Evolutionary conservation across 2,329 filamentous ascomycete genomes (phyloP).

Genomic region (Chaetomium sp.): DNA sequence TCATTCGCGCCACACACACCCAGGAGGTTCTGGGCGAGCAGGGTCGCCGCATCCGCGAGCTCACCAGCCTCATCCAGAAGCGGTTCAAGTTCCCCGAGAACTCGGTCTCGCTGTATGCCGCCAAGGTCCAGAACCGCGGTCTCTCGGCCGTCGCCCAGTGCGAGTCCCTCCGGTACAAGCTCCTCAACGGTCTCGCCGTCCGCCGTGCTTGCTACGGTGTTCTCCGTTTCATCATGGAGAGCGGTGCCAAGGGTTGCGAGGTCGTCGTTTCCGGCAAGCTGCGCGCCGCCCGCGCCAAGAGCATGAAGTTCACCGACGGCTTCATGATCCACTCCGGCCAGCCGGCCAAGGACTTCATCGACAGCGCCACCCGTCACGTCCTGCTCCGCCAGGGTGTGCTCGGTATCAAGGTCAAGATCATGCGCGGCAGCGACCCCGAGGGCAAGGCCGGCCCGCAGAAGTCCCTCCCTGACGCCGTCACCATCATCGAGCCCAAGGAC

Average conservation of each 20-base stretch:
- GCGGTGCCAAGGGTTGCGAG: slow-evolving; percentile 98
- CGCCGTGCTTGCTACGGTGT: slow-evolving; percentile 99
- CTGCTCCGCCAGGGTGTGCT: slow-evolving; percentile 99
- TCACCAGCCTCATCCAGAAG: slow-evolving; percentile 99
- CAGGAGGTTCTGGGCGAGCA: slow-evolving; percentile 99
- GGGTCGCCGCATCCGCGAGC: slow-evolving; percentile 99
- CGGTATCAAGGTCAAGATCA: slow-evolving; percentile 99
- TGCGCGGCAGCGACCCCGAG: slow-evolving; percentile 98
- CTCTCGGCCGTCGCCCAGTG: slow-evolving; percentile 99
- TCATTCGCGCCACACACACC: slow-evolving; percentile 99
- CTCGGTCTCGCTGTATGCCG: slow-evolving; percentile 98
- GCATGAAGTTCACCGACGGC: slow-evolving; percentile 99
- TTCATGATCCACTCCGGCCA: slow-evolving; percentile 99
- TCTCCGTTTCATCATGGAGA: slow-evolving; percentile 99
- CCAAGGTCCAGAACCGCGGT: slow-evolving; percentile 99
- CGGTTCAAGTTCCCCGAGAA: slow-evolving; percentile 99
- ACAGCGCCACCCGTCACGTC: slow-evolving; percentile 97
- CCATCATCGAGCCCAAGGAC: slow-evolving; percentile 99
- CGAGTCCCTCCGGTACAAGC: slow-evolving; percentile 99
- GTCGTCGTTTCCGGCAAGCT: slow-evolving; percentile 99
- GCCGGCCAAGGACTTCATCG: slow-evolving; percentile 99
- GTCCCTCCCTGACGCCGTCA: slow-evolving; percentile 96
- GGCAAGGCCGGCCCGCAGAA: slow-evolving; percentile 98
- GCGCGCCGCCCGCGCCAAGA: slow-evolving; percentile 97
- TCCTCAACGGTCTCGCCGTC: slow-evolving; percentile 98